Percentiles rank a stretch among this genome's conserved stretches.
phyloP scores from a whole-genome alignment of 2,329 filamentous ascomycete genomes.

The Moelleriella libera region DNA sequence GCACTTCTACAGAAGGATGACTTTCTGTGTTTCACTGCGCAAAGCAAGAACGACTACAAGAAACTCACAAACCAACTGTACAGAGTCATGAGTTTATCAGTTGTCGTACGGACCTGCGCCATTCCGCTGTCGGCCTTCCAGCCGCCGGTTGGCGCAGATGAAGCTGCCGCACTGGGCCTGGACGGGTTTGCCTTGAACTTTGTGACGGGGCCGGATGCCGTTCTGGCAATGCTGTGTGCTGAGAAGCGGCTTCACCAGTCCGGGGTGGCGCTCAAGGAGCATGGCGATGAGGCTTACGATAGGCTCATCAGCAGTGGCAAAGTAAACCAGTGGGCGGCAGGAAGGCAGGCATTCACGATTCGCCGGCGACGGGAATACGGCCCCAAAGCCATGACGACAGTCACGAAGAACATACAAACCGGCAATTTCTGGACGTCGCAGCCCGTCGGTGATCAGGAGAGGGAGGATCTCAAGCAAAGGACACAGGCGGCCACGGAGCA shows the following conservation, averaged over 20 bases:
- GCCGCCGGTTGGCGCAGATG: constrained; percentile 36
- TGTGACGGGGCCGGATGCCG: constrained; percentile 65
- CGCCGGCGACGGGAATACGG: constrained; percentile 70
- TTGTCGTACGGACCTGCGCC: constrained; percentile 54
- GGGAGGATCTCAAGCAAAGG: constrained; percentile 42
- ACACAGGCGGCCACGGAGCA: constrained; percentile 28
- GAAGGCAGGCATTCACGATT: constrained; percentile 48
- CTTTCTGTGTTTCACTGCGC: constrained; percentile 59
- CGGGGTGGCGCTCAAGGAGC: constrained; percentile 48
- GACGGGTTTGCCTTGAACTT: constrained; percentile 71
- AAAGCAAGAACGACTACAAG: constrained; percentile 60
- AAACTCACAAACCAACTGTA: constrained; percentile 55
- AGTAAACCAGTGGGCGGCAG: constrained; percentile 58
- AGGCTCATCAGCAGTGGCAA: constrained; percentile 40
- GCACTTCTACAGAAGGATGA: constrained; percentile 35
- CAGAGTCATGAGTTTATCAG: constrained; percentile 48
- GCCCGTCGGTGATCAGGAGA: constrained; percentile 54
- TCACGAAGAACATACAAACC: constrained; percentile 41
- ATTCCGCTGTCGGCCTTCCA: constrained; percentile 39
- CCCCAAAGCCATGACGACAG: constrained; percentile 54
- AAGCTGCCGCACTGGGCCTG: constrained; percentile 49
- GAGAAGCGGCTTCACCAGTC: constrained; percentile 55
- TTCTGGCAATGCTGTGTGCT: constrained; percentile 78
- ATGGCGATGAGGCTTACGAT: constrained; percentile 55
- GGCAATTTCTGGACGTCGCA: constrained; percentile 66